phyloP scores from a whole-genome alignment of 108 stramenopile genomes.

The Bacterosira constricta region DNA sequence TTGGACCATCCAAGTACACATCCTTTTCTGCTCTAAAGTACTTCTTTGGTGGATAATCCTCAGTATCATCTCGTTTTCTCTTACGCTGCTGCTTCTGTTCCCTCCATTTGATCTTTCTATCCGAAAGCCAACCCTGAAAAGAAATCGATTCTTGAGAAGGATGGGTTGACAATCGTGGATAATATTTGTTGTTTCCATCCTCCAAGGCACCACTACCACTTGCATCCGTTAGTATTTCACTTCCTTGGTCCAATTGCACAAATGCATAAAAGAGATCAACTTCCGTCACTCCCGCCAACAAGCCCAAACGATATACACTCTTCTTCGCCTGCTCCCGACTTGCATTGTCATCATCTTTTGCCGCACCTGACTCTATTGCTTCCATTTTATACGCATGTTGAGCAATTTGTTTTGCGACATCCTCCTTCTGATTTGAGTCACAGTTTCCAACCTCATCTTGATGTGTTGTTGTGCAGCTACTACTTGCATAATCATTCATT shows the following conservation, averaged over 20 bases:
- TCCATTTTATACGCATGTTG: neutral
- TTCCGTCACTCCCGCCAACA: neutral
- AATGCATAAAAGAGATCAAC: constrained; percentile 1
- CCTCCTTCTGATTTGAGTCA: neutral
- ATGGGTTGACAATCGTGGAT: neutral
- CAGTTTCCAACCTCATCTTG: no score
- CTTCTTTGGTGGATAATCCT: no score
- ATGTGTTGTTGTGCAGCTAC: no score
- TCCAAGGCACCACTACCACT: neutral
- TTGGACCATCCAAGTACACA: neutral
- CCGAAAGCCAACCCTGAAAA: neutral
- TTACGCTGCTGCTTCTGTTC: neutral
- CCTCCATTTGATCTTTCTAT: neutral
- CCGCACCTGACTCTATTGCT: neutral
- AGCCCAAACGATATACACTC: neutral
- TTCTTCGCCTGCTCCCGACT: neutral
- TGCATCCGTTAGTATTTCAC: neutral
- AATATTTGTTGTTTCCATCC: no score
- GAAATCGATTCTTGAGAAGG: neutral
- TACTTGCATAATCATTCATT: neutral
- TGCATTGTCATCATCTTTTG: neutral
- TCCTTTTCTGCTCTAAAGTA: no score
- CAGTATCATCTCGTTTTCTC: neutral
- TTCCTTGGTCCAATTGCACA: neutral
- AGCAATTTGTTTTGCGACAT: neutral